Conservation (phyloP, 1,284 basidiomycete species). For the Irpex sp. region DNA sequence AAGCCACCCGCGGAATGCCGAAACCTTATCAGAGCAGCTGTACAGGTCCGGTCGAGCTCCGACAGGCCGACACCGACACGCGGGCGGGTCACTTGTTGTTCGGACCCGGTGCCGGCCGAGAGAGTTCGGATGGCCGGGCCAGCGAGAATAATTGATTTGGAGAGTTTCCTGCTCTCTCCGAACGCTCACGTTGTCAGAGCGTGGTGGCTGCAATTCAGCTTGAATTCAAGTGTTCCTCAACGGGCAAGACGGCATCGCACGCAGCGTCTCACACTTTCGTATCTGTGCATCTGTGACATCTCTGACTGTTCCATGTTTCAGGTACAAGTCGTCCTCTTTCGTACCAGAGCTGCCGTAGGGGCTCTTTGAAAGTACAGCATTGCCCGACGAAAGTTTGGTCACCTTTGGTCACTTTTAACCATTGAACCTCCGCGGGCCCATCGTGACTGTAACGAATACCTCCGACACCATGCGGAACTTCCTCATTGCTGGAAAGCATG, state of each 20-base stretch:
- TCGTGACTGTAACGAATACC: background rate
- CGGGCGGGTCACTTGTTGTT: background rate
- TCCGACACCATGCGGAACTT: background rate
- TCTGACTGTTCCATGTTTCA: background rate
- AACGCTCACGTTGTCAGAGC: background rate
- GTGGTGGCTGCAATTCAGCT: background rate
- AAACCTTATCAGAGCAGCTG: constrained; percentile 21
- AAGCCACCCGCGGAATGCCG: constrained; percentile 28
- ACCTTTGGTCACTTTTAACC: background rate
- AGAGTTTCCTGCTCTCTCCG: background rate
- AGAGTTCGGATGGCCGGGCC: constrained; percentile 4
- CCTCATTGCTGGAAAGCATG: background rate
- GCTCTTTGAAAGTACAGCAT: background rate
- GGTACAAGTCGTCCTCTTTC: background rate
- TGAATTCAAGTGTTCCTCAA: background rate
- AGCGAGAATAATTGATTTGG: background rate
- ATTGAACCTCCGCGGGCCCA: background rate
- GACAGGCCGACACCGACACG: background rate
- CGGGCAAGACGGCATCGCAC: background rate
- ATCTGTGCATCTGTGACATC: background rate
- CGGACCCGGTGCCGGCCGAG: background rate
- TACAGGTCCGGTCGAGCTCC: constrained; percentile 16
- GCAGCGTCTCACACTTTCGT: background rate
- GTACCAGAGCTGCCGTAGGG: background rate
- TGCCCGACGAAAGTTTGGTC: background rate